These are phyloP conservation scores for Musa acuminata DNA, from an alignment of 176 grass and related monocot genomes.

Conservation along the genomic window DNA sequence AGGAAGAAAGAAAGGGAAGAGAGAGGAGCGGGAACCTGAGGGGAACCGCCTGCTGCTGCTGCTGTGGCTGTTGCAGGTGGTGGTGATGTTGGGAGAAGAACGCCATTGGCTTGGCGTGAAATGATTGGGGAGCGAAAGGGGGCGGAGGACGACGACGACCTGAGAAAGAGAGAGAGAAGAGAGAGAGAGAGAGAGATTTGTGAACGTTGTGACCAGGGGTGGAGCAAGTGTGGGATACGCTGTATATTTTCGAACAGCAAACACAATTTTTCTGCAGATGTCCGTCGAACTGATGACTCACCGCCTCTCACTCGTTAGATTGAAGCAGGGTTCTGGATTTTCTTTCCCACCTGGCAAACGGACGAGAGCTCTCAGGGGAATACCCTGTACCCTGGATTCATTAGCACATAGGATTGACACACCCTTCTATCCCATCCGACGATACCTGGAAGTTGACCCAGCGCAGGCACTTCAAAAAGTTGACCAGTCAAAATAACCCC, in stretches of 20 bases:
- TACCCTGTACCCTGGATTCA: too few species aligned
- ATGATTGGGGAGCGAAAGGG: not conserved
- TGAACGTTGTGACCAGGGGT: not conserved
- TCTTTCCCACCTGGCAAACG: too few species aligned
- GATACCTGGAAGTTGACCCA: too few species aligned
- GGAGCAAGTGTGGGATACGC: not conserved
- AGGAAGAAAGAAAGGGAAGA: slow-evolving; percentile 8
- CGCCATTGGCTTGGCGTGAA: not conserved
- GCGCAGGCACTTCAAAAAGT: too few species aligned
- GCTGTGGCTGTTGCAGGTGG: not conserved
- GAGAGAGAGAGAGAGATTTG: not conserved
- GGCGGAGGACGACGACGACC: too few species aligned
- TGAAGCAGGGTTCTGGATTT: too few species aligned
- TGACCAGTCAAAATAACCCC: too few species aligned
- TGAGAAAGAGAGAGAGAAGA: not conserved
- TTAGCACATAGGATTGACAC: too few species aligned
- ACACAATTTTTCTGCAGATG: not conserved
- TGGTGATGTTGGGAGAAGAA: slow-evolving; percentile 10
- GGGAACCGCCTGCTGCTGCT: slow-evolving; percentile 42
- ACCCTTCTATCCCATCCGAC: too few species aligned
- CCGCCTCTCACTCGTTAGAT: too few species aligned
- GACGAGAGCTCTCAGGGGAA: too few species aligned
- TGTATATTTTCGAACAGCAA: not conserved
- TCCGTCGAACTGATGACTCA: too few species aligned
- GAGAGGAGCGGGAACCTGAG: slow-evolving; percentile 38